Evolutionary conservation across 345 rosid species (phyloP).

Genomic region (Eucalyptus microcorys): DNA sequence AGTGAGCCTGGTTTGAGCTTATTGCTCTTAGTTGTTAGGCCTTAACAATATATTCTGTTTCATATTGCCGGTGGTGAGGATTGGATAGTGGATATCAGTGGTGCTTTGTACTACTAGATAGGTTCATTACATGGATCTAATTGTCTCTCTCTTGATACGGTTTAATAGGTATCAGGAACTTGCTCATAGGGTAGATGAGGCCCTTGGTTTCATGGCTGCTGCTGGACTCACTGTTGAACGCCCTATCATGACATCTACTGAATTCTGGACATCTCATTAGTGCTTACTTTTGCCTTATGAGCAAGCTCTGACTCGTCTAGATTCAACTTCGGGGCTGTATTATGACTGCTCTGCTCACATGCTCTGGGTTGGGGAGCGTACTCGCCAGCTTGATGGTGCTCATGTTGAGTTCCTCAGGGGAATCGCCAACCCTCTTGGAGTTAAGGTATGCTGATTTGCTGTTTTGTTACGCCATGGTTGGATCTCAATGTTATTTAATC

Average conservation of each 20-base stretch:
- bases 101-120: not conserved
- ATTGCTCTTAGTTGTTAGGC: not conserved
- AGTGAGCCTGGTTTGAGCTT: not conserved
- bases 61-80: not conserved
- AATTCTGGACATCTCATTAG: conserved; percentile 62
- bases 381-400: conserved; percentile 54
- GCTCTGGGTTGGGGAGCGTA: conserved; percentile 61
- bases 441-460: conserved; percentile 19
- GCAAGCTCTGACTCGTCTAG: conserved; percentile 42
- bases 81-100: not conserved
- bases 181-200: conserved; percentile 47
- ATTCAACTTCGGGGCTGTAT: conserved; percentile 49
- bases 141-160: not conserved
- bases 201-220: conserved; percentile 61
- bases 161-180: conserved; percentile 36
- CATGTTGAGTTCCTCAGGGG: conserved; percentile 54
- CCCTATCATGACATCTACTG: conserved; percentile 50
- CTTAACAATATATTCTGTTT: not conserved
- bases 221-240: conserved; percentile 44
- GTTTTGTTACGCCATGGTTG: not conserved
- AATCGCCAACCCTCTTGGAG: conserved; percentile 47
- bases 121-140: not conserved
- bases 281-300: conserved; percentile 57
- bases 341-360: conserved; percentile 58
- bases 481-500: not conserved